Conservation (phyloP, 208 protist species). For the Blastocrithidia nonstop region DNA sequence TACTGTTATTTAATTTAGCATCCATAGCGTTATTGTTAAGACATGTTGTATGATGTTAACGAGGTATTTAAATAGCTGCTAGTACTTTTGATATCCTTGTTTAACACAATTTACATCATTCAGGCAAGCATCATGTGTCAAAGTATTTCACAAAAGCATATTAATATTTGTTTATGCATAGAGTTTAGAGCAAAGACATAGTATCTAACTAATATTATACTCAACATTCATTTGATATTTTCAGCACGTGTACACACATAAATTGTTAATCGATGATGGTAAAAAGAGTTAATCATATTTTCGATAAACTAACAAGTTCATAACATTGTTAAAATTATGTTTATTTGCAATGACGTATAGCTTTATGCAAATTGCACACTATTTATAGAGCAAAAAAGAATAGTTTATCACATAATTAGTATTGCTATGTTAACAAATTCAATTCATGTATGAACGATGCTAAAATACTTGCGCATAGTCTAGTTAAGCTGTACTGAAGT, state of each 20-base stretch:
- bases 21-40: too few species aligned
- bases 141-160: background rate
- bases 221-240: constrained; percentile 2
- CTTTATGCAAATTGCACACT: constrained; percentile 1
- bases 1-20: background rate
- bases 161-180: constrained; percentile 1
- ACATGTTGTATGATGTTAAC: too few species aligned
- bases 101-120: background rate
- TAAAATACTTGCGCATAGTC: too few species aligned
- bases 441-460: constrained; percentile 1
- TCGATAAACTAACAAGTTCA: background rate
- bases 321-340: background rate
- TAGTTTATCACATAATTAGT: background rate
- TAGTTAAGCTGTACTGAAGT: too few species aligned
- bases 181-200: background rate
- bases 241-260: background rate
- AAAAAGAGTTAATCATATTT: constrained; percentile 1
- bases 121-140: background rate
- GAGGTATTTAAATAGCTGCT: background rate
- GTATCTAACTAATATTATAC: background rate
- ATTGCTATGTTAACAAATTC: background rate
- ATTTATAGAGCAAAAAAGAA: constrained; percentile 2
- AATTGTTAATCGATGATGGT: too few species aligned
- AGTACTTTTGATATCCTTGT: background rate
- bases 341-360: background rate